Base-by-base conservation (phyloP, 2,329 filamentous ascomycete species). In the Endoconidiophora polonica region DNA sequence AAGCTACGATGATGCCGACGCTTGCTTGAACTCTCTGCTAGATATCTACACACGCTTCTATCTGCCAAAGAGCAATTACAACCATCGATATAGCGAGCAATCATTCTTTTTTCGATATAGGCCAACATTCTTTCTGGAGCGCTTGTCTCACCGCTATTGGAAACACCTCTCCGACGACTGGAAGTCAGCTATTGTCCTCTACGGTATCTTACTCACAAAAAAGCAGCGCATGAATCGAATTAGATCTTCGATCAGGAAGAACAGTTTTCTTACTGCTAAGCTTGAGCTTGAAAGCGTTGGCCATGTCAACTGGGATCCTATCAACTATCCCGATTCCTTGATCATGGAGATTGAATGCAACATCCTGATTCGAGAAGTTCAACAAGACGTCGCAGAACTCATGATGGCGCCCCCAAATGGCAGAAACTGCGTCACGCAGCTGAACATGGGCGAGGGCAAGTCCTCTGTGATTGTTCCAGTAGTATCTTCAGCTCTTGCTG, bases 371-470 rank as follows among this genome's bases (percentile, higher is more conserved):
- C 71, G 83, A 0, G 58, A 66, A 0, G 69, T 75, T 0, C 80
- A 86, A 57, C 66, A 71, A 2, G 58, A 71, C 2, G 76, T 86
- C 46, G 74, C 79, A 0, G 42, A 51, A 0, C 58, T 70, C 18
- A 84, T 86, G 73, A 71, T 68, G 2, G 46, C 56, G 0, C 68
- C 70, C 0, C 56, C 58, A 0, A 58, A 57, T 0, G 59, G 57
- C 0, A 24, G 58, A 0, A 82, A 79, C 55, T 59, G 68, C 0
- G 70, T 79, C 0, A 71, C 83, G 65, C 78, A 83, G 56, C 60
- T 85, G 2, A 83, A 82, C 54, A 85, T 85, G 79, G 81, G 81
- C 0, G 72, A 82, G 57, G 81, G 80, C 0, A 85, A 84, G 54
- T 77, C 77, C 0, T 81, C 79, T 0, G 74, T 83, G 1, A 84